These are phyloP conservation scores for Cryptococcus jaspeensis DNA, from an alignment of 1,284 basidiomycete species.

Conservation along the genomic window DNA sequence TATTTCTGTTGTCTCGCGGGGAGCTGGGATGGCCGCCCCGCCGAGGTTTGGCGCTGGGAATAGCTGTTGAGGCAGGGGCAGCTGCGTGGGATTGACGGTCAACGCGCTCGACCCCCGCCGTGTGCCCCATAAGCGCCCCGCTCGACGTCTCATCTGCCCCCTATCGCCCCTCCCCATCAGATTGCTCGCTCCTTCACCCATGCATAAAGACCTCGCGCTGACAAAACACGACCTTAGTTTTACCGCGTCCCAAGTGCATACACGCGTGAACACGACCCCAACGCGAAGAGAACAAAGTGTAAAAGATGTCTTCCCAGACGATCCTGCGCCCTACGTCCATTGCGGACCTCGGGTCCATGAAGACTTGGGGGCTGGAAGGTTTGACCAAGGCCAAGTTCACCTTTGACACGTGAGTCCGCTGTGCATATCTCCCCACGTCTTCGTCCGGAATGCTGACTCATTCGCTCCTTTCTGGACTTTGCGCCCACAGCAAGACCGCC, in stretches of 20 bases:
- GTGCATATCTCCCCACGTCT: neutral
- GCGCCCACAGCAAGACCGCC: slow-evolving; percentile 40
- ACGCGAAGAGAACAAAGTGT: neutral
- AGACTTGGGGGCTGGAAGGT: slow-evolving; percentile 44
- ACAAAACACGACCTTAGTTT: no score
- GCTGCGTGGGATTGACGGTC: no score
- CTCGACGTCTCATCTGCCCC: no score
- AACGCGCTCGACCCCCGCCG: no score
- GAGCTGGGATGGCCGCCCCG: no score
- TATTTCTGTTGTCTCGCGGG: no score
- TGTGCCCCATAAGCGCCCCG: no score
- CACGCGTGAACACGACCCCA: neutral
- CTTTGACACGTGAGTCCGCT: slow-evolving; percentile 44
- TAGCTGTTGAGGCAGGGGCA: no score
- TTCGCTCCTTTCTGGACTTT: neutral
- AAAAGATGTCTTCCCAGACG: slow-evolving; percentile 34
- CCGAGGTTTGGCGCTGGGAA: no score
- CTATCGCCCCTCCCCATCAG: no score
- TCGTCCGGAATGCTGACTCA: neutral
- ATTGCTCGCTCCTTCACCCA: no score
- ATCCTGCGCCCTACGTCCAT: slow-evolving; percentile 43
- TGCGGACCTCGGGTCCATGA: slow-evolving; percentile 35
- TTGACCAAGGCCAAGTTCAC: slow-evolving; percentile 39
- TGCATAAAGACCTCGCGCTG: no score
- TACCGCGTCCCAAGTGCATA: neutral